Conservation (phyloP, 768 basidiomycete species). For the Coprinopsis sp. region DNA sequence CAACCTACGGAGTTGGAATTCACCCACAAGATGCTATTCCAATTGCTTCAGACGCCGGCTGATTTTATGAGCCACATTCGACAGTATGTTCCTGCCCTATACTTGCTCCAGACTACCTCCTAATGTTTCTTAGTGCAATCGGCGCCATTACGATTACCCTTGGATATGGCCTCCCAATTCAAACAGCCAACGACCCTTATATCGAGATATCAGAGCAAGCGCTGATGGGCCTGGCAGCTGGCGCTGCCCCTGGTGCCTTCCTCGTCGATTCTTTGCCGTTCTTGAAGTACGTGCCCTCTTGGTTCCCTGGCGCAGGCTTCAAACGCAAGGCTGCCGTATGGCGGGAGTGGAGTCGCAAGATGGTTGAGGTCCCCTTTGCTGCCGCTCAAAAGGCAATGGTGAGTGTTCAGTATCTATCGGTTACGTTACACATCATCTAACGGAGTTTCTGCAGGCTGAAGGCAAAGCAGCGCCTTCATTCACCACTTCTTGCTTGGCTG, state of each 20-base stretch:
- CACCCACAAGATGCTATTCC: conserved; percentile 37
- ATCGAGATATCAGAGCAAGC: conserved; percentile 27
- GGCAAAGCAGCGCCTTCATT: conserved; percentile 17
- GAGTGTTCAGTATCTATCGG: neutral
- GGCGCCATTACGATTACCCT: conserved; percentile 27
- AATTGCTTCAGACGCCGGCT: conserved; percentile 34
- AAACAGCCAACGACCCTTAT: conserved; percentile 30
- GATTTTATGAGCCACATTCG: conserved; percentile 42
- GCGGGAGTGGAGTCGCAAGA: conserved; percentile 18
- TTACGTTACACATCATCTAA: neutral
- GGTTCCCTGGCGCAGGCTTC: conserved; percentile 36
- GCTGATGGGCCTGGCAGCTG: conserved; percentile 22
- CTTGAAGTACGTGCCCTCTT: conserved; percentile 33
- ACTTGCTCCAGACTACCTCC: neutral
- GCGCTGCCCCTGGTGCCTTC: conserved; percentile 28
- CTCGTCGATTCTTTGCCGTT: conserved; percentile 31
- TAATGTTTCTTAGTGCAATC: neutral
- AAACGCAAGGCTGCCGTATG: conserved; percentile 30
- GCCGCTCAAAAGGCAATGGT: conserved; percentile 18
- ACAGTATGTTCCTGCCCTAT: conserved; percentile 26
- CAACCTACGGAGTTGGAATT: conserved; percentile 43
- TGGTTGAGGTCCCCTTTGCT: conserved; percentile 24
- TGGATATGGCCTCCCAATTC: conserved; percentile 30
- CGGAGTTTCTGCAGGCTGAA: conserved; percentile 9
- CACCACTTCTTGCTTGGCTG: conserved; percentile 12